Evolutionary conservation across 768 basidiomycete species (phyloP).

Genomic region (Pleurotus ostreatus): DNA sequence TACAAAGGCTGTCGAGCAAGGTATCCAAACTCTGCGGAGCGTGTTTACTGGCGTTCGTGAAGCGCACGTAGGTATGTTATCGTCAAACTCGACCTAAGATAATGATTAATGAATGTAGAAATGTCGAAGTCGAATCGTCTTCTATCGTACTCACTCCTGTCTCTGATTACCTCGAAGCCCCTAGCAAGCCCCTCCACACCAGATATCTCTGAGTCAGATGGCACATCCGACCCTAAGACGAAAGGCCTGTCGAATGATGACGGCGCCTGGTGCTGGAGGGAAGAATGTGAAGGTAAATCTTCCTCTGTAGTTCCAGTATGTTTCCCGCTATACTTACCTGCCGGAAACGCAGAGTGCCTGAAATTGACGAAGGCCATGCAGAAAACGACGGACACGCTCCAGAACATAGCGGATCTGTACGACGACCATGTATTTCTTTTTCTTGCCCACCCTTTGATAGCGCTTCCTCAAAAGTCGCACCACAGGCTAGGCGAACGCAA

Average conservation of each 20-base stretch:
- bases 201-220: slow-evolving; percentile 40
- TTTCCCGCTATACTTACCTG: neutral
- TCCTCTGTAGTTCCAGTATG: neutral
- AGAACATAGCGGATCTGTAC: slow-evolving; percentile 72
- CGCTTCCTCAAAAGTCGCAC: neutral
- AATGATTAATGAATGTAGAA: slow-evolving; percentile 36
- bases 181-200: slow-evolving; percentile 44
- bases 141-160: slow-evolving; percentile 69
- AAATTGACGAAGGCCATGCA: slow-evolving; percentile 75
- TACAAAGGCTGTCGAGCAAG: slow-evolving; percentile 59
- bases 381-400: slow-evolving; percentile 67
- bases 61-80: slow-evolving; percentile 56
- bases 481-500: slow-evolving; percentile 68
- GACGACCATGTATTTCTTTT: slow-evolving; percentile 63
- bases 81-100: too few species aligned
- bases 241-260: slow-evolving; percentile 64
- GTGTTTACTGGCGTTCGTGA: slow-evolving; percentile 63
- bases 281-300: slow-evolving; percentile 60
- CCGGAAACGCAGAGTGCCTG: slow-evolving; percentile 54
- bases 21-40: slow-evolving; percentile 63
- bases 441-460: neutral
- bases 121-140: slow-evolving; percentile 76
- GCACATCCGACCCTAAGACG: slow-evolving; percentile 24
- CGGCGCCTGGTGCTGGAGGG: slow-evolving; percentile 87
- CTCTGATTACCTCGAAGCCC: slow-evolving; percentile 69